A percentile compares a stretch with the other conserved stretches of the same genome.
phyloP scores from a whole-genome alignment of 768 basidiomycete species.

The Guyanaporus albipodus region DNA sequence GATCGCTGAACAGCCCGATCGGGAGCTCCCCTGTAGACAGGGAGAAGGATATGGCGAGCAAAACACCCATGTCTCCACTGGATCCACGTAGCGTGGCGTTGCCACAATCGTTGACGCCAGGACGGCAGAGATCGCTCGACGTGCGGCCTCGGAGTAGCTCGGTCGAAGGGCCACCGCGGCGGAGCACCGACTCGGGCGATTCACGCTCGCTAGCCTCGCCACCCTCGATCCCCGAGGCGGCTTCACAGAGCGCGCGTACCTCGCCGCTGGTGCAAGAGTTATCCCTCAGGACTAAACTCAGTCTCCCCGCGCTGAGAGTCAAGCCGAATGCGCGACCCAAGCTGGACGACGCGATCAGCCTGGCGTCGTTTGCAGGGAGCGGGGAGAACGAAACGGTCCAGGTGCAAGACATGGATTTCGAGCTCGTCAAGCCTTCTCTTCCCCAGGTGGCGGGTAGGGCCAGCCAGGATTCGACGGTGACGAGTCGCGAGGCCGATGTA shows the following conservation, averaged over 20 bases:
- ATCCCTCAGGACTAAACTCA: constrained; percentile 57
- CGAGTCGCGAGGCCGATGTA: constrained; percentile 24
- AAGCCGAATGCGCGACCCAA: constrained; percentile 27
- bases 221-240: constrained; percentile 36
- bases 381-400: constrained; percentile 57
- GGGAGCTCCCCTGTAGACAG: constrained; percentile 14
- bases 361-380: constrained; percentile 20
- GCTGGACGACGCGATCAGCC: constrained; percentile 31
- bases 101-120: constrained; percentile 11
- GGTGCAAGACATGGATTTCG: constrained; percentile 79
- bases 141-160: constrained; percentile 15
- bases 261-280: constrained; percentile 28
- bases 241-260: constrained; percentile 29
- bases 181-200: constrained; percentile 27
- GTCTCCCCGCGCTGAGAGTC: constrained; percentile 62
- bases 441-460: constrained; percentile 39
- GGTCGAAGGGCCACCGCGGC: constrained; percentile 16
- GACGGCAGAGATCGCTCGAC: constrained; percentile 18
- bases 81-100: constrained; percentile 10
- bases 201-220: constrained; percentile 40
- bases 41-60: constrained; percentile 20
- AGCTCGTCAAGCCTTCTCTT: constrained; percentile 64
- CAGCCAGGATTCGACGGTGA: constrained; percentile 53
- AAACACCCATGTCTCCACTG: constrained; percentile 13
- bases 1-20: constrained; percentile 5